Conservation (phyloP, 2,329 filamentous ascomycete genomes). For the Cladosporium sp. region DNA sequence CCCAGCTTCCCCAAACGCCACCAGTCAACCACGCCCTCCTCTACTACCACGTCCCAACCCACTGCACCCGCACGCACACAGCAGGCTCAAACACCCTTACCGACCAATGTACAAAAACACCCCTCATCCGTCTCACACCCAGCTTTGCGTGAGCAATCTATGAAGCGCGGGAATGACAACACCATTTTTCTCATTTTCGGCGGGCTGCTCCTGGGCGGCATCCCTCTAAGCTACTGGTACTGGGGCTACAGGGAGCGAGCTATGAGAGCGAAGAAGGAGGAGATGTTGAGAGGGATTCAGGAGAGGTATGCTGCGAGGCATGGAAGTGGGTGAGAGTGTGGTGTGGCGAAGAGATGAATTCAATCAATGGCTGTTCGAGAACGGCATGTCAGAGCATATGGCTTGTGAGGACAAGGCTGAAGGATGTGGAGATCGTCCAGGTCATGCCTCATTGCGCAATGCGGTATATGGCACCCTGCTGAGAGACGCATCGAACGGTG, state of each 20-base stretch:
- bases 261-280: constrained; percentile 12
- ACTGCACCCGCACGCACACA: neutral
- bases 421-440: too few relatives aligned
- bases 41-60: neutral
- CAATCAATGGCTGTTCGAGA: too few relatives aligned
- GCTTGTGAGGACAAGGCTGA: too few relatives aligned
- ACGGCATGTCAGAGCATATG: too few relatives aligned
- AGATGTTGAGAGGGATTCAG: constrained; percentile 8
- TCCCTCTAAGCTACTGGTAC: constrained; percentile 13
- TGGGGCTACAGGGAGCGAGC: constrained; percentile 10
- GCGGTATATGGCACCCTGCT: too few relatives aligned
- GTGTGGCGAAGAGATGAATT: neutral
- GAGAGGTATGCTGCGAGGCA: constrained; percentile 12
- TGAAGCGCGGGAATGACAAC: neutral
- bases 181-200: constrained; percentile 4
- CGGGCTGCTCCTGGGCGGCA: neutral
- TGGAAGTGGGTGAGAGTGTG: neutral
- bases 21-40: constrained; percentile 1
- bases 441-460: too few relatives aligned
- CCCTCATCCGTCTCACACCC: constrained; percentile 10
- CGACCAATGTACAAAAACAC: neutral
- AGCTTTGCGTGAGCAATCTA: neutral
- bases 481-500: too few relatives aligned
- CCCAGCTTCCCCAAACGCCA: neutral
- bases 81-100: neutral